Percentiles rank a stretch among this genome's conserved stretches.
phyloP scores from a whole-genome alignment of 2,329 filamentous ascomycete species.

The Parafenestella ontariensis region DNA sequence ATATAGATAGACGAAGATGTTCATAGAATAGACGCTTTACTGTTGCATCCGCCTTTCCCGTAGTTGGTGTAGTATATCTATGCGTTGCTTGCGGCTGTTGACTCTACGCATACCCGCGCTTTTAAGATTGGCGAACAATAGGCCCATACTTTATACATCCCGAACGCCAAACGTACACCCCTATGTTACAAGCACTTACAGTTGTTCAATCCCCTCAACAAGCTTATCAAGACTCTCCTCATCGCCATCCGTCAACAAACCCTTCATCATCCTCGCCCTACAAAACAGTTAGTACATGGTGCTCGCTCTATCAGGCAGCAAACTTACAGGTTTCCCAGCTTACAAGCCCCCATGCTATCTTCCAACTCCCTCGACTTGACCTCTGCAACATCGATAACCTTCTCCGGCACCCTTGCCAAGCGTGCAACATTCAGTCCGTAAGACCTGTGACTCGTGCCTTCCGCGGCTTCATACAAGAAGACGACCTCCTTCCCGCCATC shows the following conservation, averaged over 20 bases:
- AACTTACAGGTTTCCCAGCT: conserved; percentile 45
- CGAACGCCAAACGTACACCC: not conserved
- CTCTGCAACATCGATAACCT: conserved; percentile 80
- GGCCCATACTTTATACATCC: not conserved
- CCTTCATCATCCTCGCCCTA: conserved; percentile 33
- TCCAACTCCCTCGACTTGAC: conserved; percentile 83
- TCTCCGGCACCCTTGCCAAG: conserved; percentile 78
- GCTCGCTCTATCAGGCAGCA: not conserved
- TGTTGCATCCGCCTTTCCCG: not conserved
- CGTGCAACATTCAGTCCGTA: conserved; percentile 94
- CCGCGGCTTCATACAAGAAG: conserved; percentile 90
- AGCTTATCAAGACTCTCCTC: conserved; percentile 48
- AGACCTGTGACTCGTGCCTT: conserved; percentile 89
- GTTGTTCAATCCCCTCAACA: conserved; percentile 53
- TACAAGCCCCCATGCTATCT: conserved; percentile 57
- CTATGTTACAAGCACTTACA: conserved; percentile 34
- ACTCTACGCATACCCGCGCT: not conserved
- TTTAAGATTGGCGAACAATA: not conserved
- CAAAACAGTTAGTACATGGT: conserved; percentile 15
- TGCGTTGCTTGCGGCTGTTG: not conserved
- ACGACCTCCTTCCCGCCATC: conserved; percentile 76
- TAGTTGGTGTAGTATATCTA: not conserved
- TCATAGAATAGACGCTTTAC: not conserved
- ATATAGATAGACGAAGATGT: not conserved
- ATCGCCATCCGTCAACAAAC: conserved; percentile 31